phyloP scores from a whole-genome alignment of 1,139 yeast genomes.

The Eremothecium sinecaudum region DNA sequence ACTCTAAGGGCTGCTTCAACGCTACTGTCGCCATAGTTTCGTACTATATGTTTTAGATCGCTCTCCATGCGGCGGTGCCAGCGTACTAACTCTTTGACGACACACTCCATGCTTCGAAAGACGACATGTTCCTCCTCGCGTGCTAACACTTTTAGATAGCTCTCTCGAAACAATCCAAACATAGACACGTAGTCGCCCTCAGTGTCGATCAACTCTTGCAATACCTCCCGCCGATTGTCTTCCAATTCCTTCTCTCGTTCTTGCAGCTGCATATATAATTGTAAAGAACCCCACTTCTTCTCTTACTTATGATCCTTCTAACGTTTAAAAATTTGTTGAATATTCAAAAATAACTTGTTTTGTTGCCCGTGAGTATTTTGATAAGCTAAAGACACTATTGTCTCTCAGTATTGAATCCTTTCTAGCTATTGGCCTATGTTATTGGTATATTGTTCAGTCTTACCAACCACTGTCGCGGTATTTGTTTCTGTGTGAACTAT shows the following conservation, averaged over 20 bases:
- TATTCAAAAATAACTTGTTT: not conserved
- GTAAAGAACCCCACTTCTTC: too few relatives aligned
- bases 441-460: not conserved
- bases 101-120: slow-evolving; percentile 3
- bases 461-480: slow-evolving; percentile 2
- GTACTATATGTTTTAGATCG: slow-evolving; percentile 1
- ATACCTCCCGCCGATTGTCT: slow-evolving; percentile 3
- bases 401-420: too few relatives aligned
- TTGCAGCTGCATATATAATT: not conserved
- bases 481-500: slow-evolving; percentile 1
- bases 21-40: not conserved
- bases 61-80: slow-evolving; percentile 5
- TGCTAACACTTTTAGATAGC: slow-evolving; percentile 4
- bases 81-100: slow-evolving; percentile 2
- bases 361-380: not conserved
- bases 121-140: slow-evolving; percentile 5
- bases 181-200: slow-evolving; percentile 5
- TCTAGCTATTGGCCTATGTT: not conserved
- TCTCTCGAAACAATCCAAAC: slow-evolving; percentile 4
- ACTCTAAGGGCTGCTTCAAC: slow-evolving; percentile 4
- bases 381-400: not conserved
- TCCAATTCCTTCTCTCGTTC: slow-evolving; percentile 1
- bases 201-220: slow-evolving; percentile 4
- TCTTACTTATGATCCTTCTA: too few relatives aligned
- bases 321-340: too few relatives aligned